Conservation (phyloP, 768 basidiomycete genomes). For the Agaricus subrufescens region DNA sequence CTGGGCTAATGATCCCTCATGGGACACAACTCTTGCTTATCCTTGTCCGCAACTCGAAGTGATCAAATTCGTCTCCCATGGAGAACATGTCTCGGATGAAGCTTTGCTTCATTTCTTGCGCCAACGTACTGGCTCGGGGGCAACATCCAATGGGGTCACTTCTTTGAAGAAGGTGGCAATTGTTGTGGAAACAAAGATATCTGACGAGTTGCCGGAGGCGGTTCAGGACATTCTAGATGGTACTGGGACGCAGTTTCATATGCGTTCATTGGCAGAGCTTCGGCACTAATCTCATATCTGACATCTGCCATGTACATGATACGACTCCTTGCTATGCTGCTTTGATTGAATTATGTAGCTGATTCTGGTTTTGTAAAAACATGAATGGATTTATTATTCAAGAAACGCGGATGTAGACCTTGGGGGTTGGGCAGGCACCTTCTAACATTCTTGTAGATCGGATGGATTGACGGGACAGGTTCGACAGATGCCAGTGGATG, state of each 20-base stretch:
- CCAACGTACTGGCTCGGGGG: background rate
- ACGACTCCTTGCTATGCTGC: too few relatives aligned
- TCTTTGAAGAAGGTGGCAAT: too few relatives aligned
- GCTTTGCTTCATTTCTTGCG: background rate
- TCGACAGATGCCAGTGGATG: background rate
- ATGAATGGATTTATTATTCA: slow-evolving; percentile 69
- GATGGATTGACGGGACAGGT: background rate
- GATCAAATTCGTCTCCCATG: background rate
- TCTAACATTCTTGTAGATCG: slow-evolving; percentile 27
- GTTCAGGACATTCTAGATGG: background rate
- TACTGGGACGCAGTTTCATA: too few relatives aligned
- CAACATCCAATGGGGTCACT: too few relatives aligned
- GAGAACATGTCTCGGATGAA: background rate
- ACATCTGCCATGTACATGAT: too few relatives aligned
- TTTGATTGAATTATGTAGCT: too few relatives aligned
- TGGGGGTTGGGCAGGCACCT: slow-evolving; percentile 76
- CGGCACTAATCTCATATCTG: too few relatives aligned
- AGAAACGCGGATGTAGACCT: slow-evolving; percentile 61
- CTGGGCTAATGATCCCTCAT: too few relatives aligned
- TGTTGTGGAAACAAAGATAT: too few relatives aligned
- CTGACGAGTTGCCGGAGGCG: background rate
- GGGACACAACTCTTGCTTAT: background rate
- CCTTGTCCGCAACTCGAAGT: background rate
- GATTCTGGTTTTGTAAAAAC: slow-evolving; percentile 41
- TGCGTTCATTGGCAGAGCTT: too few relatives aligned